Conservation (phyloP, 306 rosid species). For the Rosa rugosa region DNA sequence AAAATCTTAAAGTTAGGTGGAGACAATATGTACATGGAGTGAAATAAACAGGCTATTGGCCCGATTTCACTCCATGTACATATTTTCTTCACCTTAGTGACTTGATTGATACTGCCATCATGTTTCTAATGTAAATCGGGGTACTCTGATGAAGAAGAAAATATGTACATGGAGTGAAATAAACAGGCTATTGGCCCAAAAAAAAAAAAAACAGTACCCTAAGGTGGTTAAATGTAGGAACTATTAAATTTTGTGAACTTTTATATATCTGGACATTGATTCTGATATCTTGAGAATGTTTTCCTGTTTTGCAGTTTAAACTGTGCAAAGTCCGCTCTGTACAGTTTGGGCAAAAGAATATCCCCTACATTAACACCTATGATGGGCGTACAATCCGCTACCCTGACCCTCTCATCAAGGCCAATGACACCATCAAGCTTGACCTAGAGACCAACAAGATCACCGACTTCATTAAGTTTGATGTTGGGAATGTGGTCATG, state of each 20-base stretch:
- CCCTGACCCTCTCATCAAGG: constrained; percentile 69
- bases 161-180: neutral
- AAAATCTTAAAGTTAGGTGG: neutral
- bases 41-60: neutral
- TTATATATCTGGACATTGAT: neutral
- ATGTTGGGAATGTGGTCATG: constrained; percentile 79
- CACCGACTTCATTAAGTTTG: constrained; percentile 66
- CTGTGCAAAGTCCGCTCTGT: constrained; percentile 76
- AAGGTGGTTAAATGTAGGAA: neutral
- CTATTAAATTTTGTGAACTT: no score
- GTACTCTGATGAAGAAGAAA: neutral
- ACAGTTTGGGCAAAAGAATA: constrained; percentile 72
- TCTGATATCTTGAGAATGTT: neutral
- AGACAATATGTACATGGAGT: neutral
- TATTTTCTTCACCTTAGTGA: no score
- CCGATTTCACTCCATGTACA: no score
- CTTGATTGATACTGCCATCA: no score
- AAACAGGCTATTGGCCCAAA: neutral
- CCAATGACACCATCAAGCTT: constrained; percentile 70
- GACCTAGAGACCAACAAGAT: constrained; percentile 70
- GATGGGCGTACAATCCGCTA: constrained; percentile 81
- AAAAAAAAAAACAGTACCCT: neutral
- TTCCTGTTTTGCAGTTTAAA: constrained; percentile 50
- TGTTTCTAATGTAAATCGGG: no score
- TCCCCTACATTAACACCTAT: constrained; percentile 70